Percentiles rank a stretch among this genome's conserved stretches.
phyloP scores from a whole-genome alignment of 2,329 filamentous ascomycete genomes.

The Xylariaceae sp. region DNA sequence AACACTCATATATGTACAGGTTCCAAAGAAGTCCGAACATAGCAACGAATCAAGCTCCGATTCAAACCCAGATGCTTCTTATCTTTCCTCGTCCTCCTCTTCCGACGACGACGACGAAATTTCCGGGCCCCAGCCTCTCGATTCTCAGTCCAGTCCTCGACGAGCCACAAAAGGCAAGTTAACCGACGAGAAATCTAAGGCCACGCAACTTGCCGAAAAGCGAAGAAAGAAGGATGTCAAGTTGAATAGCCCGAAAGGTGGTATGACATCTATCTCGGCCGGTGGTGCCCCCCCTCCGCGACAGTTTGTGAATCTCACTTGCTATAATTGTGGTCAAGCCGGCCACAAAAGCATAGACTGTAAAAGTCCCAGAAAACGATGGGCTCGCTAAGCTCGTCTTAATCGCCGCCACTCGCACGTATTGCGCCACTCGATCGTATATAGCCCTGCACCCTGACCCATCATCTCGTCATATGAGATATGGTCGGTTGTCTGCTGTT shows the following conservation, averaged over 20 bases:
- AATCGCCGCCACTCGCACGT: slow-evolving; percentile 2
- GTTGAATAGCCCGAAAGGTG: slow-evolving; percentile 45
- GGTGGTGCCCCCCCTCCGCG: slow-evolving; percentile 34
- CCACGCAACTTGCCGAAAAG: slow-evolving; percentile 50
- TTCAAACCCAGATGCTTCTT: slow-evolving; percentile 32
- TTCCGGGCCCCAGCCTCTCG: slow-evolving; percentile 30
- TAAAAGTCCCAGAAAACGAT: slow-evolving; percentile 21
- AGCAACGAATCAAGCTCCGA: slow-evolving; percentile 32
- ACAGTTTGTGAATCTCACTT: slow-evolving; percentile 37
- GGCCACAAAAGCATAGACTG: slow-evolving; percentile 48
- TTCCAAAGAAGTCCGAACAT: slow-evolving; percentile 29
- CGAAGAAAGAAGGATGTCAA: slow-evolving; percentile 62
- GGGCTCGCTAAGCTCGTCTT: slow-evolving; percentile 14
- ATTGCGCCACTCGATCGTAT: slow-evolving; percentile 4
- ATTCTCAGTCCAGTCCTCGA: slow-evolving; percentile 32
- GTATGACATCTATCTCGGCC: slow-evolving; percentile 54
- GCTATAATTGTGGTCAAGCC: slow-evolving; percentile 55
- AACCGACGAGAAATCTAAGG: slow-evolving; percentile 43
- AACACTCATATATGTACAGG: slow-evolving; percentile 29
- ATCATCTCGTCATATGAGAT: slow-evolving; percentile 1
- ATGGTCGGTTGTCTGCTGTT: neutral
- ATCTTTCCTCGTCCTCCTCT: slow-evolving; percentile 18
- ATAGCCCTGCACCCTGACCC: neutral
- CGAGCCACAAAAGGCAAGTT: slow-evolving; percentile 40
- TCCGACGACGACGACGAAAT: slow-evolving; percentile 21